Evolutionary conservation across 2,329 filamentous ascomycete genomes (phyloP), one percentile per base, ranked within the genome.

Genomic region (Colletotrichum sp.): DNA sequence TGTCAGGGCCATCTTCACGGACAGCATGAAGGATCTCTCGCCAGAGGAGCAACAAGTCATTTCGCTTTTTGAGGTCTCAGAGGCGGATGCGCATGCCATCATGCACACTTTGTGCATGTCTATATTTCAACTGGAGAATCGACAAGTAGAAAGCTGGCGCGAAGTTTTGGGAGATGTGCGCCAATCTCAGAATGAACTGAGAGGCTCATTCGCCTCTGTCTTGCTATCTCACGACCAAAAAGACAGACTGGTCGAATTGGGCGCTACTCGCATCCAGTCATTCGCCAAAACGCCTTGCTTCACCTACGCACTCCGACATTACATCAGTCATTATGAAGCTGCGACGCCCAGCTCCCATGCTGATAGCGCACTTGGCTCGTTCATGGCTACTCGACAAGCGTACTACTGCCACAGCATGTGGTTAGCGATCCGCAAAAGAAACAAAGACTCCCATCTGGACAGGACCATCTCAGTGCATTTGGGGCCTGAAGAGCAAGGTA

Each of bases 1-100:
- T 44, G 39, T 0, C 39, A 44, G 1, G 39, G 19, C n/a, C 39
- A 1, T 44, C 5, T 0, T 44, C 1, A 6, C 39, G 1, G 19
- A 0, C 39, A 16, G 1, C 5, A 4, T 2, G 39, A 11, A 44
- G 0, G 39, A 2, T 1, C 19, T 44, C 39, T n/a, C 1, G 39
- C 39, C 19, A 44, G 39, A n/a, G 39, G 19, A 44, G 39, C 19
- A 44, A 44, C 19, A 44, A 0, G 5, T 44, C 3, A 2, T 44
- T n/a, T 12, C 39, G 12, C 12, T 0, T 12, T 44, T 44, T 44
- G 39, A 4, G 39, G 9, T 44, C 39, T 44, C 39, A 44, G 39
- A n/a, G 9, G 39, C 39, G 39, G 39, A n/a, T 44, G 39, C 19
- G 0, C 39, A 44, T 0, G 39, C 39, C 5, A 44, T 44, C 19